Base-by-base conservation (phyloP, 495 filamentous ascomycete species). In the Platismatia glauca region DNA sequence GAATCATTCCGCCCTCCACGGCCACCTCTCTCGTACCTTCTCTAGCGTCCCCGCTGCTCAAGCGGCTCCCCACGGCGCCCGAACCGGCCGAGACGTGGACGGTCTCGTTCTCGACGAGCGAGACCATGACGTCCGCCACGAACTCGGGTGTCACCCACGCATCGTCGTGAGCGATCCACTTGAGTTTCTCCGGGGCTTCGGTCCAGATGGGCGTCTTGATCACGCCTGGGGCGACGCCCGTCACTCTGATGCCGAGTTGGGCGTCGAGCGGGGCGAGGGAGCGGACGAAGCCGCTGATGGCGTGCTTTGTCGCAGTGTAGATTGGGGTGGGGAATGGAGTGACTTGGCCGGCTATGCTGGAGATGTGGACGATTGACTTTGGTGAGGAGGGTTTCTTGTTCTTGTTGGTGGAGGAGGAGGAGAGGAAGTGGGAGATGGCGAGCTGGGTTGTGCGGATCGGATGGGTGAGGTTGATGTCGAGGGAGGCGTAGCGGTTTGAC, bases 141-240 rank as follows among this genome's bases (percentile, higher is more conserved):
- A 85, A 82, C 64, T 87, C 85, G 0, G 86, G 75, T 13, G 77
- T 82, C 29, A 83, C 83, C 86, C 85, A 89, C 58, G 71, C 74
- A 67, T 86, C 84, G 1, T 66, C 69, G 11, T 75, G 73, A 58
- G 80, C 71, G 2, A 87, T 62, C 69, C 85, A 78, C 62, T 75
- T 75, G 59, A 85, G 22, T 68, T 89, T 89, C 69, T 88, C 85
- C 18, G 85, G 84, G 65, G 86, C 75, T 1, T 88, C 84, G 0
- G 81, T 84, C 85, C 85, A 89, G 6, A 89, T 69, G 34, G 86
- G 82, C 2, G 86, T 89, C 67, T 83, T 84, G 65, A 88, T 84
- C 1, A 86, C 70, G 6, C 84, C 86, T 0, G 86, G 86, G 37
- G 86, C 84, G 1, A 89, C 85, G 2, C 80, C 85, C 39, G 81